These are phyloP conservation scores for Mycena venus DNA, from an alignment of 768 basidiomycete species.

Conservation along the genomic window DNA sequence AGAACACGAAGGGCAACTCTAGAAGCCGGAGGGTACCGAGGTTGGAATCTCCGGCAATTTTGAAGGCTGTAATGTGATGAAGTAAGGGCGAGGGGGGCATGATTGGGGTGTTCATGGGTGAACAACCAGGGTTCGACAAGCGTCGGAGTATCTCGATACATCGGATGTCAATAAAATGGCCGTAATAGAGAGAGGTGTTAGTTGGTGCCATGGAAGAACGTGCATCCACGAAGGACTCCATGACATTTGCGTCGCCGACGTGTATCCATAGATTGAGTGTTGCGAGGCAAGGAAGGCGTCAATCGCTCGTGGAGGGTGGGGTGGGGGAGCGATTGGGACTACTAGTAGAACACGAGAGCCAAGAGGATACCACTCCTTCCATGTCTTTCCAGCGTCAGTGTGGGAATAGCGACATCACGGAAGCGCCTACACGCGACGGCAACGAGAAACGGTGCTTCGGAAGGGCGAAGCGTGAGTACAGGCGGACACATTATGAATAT, in stretches of 20 bases:
- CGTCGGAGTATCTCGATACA: neutral
- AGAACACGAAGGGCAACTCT: neutral
- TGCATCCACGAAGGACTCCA: slow-evolving; percentile 2
- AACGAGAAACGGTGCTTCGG: neutral
- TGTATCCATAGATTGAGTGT: neutral
- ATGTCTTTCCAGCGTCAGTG: no score
- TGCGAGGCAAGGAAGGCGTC: neutral
- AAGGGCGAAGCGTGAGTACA: neutral
- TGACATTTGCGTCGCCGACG: neutral
- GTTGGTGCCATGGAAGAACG: slow-evolving; percentile 5
- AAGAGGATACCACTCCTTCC: neutral
- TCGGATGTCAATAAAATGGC: neutral
- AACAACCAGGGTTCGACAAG: no score
- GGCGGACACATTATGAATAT: slow-evolving; percentile 3
- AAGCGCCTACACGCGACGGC: neutral
- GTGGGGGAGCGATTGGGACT: neutral
- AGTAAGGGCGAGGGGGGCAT: no score
- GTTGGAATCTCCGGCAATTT: neutral
- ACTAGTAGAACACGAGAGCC: neutral
- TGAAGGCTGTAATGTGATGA: neutral
- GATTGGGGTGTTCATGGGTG: no score
- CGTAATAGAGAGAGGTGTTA: neutral
- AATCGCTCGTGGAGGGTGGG: no score
- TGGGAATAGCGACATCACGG: neutral
- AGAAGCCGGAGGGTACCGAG: neutral